These are phyloP conservation scores for Globisporangium carolinianum DNA, from an alignment of 352 stramenopile species.

Conservation along the genomic window DNA sequence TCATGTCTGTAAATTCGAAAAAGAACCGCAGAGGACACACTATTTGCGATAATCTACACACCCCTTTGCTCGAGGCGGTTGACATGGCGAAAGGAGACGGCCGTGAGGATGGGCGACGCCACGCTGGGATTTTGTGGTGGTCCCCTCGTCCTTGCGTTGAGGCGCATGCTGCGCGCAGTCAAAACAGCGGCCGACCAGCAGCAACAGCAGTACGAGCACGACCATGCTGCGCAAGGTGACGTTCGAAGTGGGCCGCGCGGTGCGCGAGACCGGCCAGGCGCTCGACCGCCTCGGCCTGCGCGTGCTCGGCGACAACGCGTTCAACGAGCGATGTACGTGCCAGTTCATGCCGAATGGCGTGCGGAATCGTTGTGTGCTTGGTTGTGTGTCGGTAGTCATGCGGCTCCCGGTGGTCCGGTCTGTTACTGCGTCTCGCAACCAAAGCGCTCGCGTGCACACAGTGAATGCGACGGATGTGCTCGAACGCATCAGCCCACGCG, in stretches of 20 bases:
- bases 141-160: constrained; percentile 19
- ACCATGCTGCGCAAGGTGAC: constrained; percentile 86
- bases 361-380: not conserved
- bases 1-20: too few relatives aligned
- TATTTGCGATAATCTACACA: too few relatives aligned
- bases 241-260: constrained; percentile 86
- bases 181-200: constrained; percentile 1
- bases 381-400: not conserved
- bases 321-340: constrained; percentile 81
- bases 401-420: not conserved
- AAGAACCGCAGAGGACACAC: too few relatives aligned
- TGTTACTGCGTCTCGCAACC: too few relatives aligned
- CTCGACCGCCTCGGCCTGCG: constrained; percentile 92
- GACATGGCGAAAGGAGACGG: not conserved
- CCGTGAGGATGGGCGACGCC: not conserved
- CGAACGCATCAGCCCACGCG: too few relatives aligned
- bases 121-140: constrained; percentile 24
- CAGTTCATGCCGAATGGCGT: too few relatives aligned
- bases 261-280: constrained; percentile 95
- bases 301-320: constrained; percentile 82
- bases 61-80: not conserved
- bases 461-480: not conserved
- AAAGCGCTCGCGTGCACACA: not conserved
- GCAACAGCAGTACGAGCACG: constrained; percentile 5
- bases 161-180: constrained; percentile 2